Conservation (phyloP, 805 yeast species). For the Wickerhamiella vanderwaltii region DNA sequence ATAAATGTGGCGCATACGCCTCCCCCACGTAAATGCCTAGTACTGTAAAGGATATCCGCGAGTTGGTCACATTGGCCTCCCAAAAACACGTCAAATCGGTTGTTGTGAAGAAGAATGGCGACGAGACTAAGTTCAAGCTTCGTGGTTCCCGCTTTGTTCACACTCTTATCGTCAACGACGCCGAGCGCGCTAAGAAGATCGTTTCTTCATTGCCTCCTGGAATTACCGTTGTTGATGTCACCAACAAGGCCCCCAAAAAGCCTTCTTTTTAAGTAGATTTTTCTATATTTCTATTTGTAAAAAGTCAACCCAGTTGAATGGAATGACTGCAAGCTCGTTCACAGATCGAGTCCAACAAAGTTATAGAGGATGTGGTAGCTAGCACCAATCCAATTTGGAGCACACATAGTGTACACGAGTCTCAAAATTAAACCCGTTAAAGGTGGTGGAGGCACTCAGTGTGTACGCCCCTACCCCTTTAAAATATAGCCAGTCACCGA, state of each 20-base stretch:
- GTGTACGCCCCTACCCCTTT: slow-evolving; percentile 84
- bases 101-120: slow-evolving; percentile 86
- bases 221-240: slow-evolving; percentile 22
- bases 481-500: slow-evolving; percentile 91
- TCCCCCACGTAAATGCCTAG: slow-evolving; percentile 19
- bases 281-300: slow-evolving; percentile 1
- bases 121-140: slow-evolving; percentile 97
- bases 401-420: slow-evolving; percentile 51
- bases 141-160: slow-evolving; percentile 91
- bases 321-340: slow-evolving; percentile 7
- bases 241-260: slow-evolving; percentile 12
- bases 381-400: slow-evolving; percentile 17
- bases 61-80: slow-evolving; percentile 77
- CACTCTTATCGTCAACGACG: slow-evolving; percentile 91
- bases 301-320: slow-evolving; percentile 1
- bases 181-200: slow-evolving; percentile 94
- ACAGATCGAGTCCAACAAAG: slow-evolving; percentile 3
- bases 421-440: slow-evolving; percentile 74
- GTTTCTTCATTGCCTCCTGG: slow-evolving; percentile 92
- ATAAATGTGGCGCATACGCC: slow-evolving; percentile 7
- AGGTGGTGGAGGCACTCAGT: slow-evolving; percentile 77
- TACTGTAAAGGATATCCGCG: slow-evolving; percentile 93
- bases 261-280: slow-evolving; percentile 4
- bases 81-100: slow-evolving; percentile 89
- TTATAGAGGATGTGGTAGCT: too few species aligned